Conservation (phyloP, 805 yeast species). For the Yamadazyma insecticola region DNA sequence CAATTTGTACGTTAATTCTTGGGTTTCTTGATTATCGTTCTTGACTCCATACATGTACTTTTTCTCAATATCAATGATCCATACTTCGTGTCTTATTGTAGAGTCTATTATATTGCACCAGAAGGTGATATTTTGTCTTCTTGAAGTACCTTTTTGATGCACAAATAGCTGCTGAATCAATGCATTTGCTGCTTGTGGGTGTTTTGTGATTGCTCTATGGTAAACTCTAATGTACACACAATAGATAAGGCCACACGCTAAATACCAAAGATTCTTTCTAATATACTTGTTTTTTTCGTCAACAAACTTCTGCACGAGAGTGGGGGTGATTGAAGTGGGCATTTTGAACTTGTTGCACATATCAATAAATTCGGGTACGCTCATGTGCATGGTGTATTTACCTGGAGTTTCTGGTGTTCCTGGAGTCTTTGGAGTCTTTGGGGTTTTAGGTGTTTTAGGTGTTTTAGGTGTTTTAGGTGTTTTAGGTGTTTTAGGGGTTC, state of each 20-base stretch:
- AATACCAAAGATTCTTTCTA: conserved; percentile 61
- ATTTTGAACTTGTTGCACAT: conserved; percentile 63
- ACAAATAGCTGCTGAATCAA: conserved; percentile 48
- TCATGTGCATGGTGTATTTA: conserved; percentile 1
- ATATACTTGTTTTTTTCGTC: conserved; percentile 46
- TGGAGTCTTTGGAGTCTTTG: neutral
- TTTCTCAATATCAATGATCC: conserved; percentile 56
- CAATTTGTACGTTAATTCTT: conserved; percentile 24
- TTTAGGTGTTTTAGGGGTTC: neutral
- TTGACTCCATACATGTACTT: conserved; percentile 31
- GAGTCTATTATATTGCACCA: conserved; percentile 54
- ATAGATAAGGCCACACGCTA: conserved; percentile 62
- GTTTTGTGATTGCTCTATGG: conserved; percentile 38
- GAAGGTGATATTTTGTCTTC: conserved; percentile 44
- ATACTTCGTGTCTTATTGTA: conserved; percentile 51
- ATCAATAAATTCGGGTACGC: conserved; percentile 31
- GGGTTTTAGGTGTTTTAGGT: too few species aligned
- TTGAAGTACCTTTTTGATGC: conserved; percentile 50
- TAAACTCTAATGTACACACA: conserved; percentile 56
- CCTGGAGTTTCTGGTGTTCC: conserved; percentile 3
- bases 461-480: too few species aligned
- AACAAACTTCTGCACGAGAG: conserved; percentile 47
- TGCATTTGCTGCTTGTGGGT: conserved; percentile 45
- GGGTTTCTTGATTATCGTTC: conserved; percentile 9
- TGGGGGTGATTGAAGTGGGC: conserved; percentile 48